A percentile compares a stretch with the other conserved stretches of the same genome.
Conservation (phyloP, 192 early-diverging fungal species). For the Mortierella hygrophila region DNA sequence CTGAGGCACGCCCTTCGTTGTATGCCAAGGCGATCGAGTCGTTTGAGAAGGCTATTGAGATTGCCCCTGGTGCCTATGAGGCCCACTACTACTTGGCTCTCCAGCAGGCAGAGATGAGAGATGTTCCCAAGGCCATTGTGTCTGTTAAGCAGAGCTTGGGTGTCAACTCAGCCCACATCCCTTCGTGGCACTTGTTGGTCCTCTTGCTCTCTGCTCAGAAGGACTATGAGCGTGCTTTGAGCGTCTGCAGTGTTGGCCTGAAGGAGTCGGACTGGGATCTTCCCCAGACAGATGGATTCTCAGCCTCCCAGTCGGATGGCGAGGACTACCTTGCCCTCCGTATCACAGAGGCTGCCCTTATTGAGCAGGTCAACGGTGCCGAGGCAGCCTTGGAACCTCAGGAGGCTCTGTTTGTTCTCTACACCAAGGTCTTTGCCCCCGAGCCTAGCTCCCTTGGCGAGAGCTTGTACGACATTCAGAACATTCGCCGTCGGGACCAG, state of each 20-base stretch:
- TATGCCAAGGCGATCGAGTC: constrained; percentile 67
- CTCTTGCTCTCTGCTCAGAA: constrained; percentile 74
- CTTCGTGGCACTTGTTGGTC: constrained; percentile 79
- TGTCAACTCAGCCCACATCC: constrained; percentile 64
- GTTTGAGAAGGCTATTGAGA: constrained; percentile 64
- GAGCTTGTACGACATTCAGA: constrained; percentile 39
- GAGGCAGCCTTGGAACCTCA: constrained; percentile 66
- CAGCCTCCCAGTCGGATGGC: constrained; percentile 48
- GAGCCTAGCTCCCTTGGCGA: constrained; percentile 27
- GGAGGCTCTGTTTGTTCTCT: constrained; percentile 71
- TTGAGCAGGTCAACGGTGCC: constrained; percentile 61
- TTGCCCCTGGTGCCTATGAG: constrained; percentile 64
- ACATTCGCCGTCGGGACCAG: constrained; percentile 31
- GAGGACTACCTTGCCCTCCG: constrained; percentile 69
- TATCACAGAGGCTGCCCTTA: constrained; percentile 70
- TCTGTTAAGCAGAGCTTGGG: constrained; percentile 65
- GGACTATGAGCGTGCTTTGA: constrained; percentile 70
- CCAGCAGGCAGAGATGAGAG: constrained; percentile 74
- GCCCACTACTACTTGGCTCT: constrained; percentile 74
- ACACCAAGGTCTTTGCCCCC: constrained; percentile 61
- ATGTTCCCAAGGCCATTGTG: constrained; percentile 66
- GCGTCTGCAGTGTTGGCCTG: constrained; percentile 70
- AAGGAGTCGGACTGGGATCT: constrained; percentile 65
- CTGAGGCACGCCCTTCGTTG: constrained; percentile 68
- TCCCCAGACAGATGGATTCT: constrained; percentile 13